These are phyloP conservation scores for Dioscorea dumetorum DNA, from an alignment of 106 monocot genomes.

Conservation along the genomic window DNA sequence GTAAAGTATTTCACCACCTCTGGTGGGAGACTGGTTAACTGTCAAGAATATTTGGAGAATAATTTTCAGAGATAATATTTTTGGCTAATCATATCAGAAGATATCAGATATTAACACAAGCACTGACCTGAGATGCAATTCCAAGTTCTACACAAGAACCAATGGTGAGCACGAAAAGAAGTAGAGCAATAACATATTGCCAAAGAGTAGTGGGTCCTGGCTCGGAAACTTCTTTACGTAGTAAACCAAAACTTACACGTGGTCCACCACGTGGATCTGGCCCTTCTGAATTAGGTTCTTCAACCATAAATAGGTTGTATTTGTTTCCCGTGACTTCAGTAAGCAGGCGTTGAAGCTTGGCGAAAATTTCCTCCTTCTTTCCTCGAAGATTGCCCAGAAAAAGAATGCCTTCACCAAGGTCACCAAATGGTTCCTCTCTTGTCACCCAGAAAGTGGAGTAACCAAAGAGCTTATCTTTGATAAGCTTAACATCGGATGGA, in stretches of 20 bases:
- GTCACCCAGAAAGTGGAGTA: conserved; percentile 98
- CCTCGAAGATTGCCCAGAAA: conserved; percentile 91
- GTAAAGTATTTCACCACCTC: conserved; percentile 91
- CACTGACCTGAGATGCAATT: conserved; percentile 84
- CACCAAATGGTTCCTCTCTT: conserved; percentile 92
- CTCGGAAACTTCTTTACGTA: conserved; percentile 94
- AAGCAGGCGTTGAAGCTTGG: conserved; percentile 68
- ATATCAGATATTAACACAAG: neutral
- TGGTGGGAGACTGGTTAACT: conserved; percentile 88
- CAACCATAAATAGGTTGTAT: conserved; percentile 96
- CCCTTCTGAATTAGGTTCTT: conserved; percentile 93
- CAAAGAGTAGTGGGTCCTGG: conserved; percentile 87
- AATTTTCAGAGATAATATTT: neutral
- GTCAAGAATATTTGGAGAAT: conserved; percentile 3
- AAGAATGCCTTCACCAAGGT: conserved; percentile 90
- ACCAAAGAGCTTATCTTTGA: conserved; percentile 92
- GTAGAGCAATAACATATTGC: conserved; percentile 93
- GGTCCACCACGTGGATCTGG: conserved; percentile 92
- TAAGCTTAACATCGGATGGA: conserved; percentile 78
- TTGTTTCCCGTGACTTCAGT: conserved; percentile 62
- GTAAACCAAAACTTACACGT: conserved; percentile 90
- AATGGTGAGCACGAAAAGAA: conserved; percentile 82
- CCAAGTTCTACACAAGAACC: conserved; percentile 94
- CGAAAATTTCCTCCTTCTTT: conserved; percentile 82
- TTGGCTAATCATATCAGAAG: neutral